Evolutionary conservation across 208 protist species (phyloP).

Genomic region (Wallacemonas sp.): DNA sequence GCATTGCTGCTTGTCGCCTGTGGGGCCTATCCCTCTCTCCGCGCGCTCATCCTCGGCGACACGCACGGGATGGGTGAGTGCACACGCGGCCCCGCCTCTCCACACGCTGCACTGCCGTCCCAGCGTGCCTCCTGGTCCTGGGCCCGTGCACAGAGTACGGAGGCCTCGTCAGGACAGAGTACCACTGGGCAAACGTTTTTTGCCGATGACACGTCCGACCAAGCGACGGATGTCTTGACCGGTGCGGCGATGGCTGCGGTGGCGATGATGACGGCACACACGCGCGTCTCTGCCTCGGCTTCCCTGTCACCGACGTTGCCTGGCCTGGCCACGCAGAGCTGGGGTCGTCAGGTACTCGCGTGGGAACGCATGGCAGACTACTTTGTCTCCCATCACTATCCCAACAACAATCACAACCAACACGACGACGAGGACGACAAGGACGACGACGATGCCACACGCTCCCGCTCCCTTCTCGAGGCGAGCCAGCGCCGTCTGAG

Average conservation of each 20-base stretch:
- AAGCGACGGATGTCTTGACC: background rate
- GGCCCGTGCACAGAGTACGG: background rate
- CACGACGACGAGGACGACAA: no score
- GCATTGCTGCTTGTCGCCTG: slow-evolving; percentile 1
- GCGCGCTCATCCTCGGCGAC: background rate
- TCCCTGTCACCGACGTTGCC: no score
- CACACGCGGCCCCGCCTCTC: no score
- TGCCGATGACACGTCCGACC: background rate
- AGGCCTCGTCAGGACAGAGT: no score
- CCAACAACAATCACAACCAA: background rate
- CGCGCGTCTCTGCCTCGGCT: no score
- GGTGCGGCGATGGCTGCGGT: background rate
- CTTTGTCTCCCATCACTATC: background rate
- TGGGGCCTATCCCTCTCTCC: slow-evolving; percentile 5
- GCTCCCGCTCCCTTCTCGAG: background rate
- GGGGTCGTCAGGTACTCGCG: background rate
- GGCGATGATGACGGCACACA: background rate
- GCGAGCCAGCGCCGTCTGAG: background rate
- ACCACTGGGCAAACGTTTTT: no score
- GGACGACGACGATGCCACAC: no score
- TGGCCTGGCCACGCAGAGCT: background rate
- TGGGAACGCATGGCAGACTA: background rate
- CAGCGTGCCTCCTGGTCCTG: background rate
- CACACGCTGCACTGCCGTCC: no score
- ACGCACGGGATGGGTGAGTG: no score